These are phyloP conservation scores for Sugiyamaella chiloensis DNA, from an alignment of 805 yeast species.

Conservation along the genomic window DNA sequence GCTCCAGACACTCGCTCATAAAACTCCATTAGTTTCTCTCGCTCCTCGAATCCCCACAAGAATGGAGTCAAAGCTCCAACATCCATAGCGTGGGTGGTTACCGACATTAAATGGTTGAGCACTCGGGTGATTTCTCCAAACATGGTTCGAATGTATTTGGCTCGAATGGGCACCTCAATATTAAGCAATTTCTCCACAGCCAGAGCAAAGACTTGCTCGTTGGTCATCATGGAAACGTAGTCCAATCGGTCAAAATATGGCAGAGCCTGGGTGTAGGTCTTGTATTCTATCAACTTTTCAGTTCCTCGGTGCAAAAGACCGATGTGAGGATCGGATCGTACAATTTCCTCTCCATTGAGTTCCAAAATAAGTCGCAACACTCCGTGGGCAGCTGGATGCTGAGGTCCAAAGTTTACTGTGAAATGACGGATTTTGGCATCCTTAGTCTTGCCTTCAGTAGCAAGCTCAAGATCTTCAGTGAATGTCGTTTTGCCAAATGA, in stretches of 20 bases:
- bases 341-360: slow-evolving; percentile 83
- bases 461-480: slow-evolving; percentile 31
- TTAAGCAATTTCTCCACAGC: slow-evolving; percentile 83
- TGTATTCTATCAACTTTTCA: slow-evolving; percentile 80
- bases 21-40: slow-evolving; percentile 90
- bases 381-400: slow-evolving; percentile 95
- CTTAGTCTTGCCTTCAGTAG: slow-evolving; percentile 13
- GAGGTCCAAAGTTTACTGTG: slow-evolving; percentile 89
- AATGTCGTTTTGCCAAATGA: slow-evolving; percentile 31
- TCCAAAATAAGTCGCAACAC: slow-evolving; percentile 83
- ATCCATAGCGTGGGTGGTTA: slow-evolving; percentile 87
- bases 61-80: slow-evolving; percentile 92
- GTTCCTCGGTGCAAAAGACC: slow-evolving; percentile 88
- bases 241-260: slow-evolving; percentile 88
- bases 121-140: slow-evolving; percentile 85
- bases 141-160: slow-evolving; percentile 76
- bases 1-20: slow-evolving; percentile 91
- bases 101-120: slow-evolving; percentile 82
- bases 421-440: slow-evolving; percentile 69
- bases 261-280: slow-evolving; percentile 82
- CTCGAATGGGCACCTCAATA: slow-evolving; percentile 82
- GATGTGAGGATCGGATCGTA: slow-evolving; percentile 84
- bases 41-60: slow-evolving; percentile 91
- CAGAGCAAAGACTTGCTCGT: slow-evolving; percentile 77
- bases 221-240: slow-evolving; percentile 84